Base-by-base conservation (phyloP, 2,329 filamentous ascomycete genomes). In the Botrytis paeoniae region DNA sequence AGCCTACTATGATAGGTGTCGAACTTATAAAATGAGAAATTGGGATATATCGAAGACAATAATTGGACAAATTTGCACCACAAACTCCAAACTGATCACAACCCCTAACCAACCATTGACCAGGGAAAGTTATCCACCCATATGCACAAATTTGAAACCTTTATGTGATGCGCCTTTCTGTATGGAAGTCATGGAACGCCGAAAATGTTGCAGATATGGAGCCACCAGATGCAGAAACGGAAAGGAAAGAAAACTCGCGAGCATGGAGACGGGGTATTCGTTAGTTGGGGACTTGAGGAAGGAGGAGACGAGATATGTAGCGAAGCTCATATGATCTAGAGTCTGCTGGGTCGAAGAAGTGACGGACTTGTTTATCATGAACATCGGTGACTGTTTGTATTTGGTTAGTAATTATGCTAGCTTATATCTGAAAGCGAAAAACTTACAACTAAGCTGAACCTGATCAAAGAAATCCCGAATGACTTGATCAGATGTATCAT, bases 391-490 rank as follows among this genome's bases (percentile, higher is more conserved):
- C 80, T 81, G 37, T n/a, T 29, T 10, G 14, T 10, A 43, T 22
- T 20, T 14, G 61, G 51, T 78, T 74, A 79, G 75, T 37, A 32
- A 32, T 54, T 32, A 35, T 32, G 48, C 22, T 18, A 37, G 14
- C 20, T 4, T 20, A 25, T 18, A 39, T n/a, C n/a, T 45, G 25
- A 32, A 14, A 29, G 18, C 12, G 22, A 35, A 16, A 32, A 57
- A 84, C 88, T 83, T 82, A 90, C 89, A 88, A 72, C 86, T 87
- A 1, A 91, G 81, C 73, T 87, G 85, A 48, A 91, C 81, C 43
- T 83, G 82, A 68, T 87, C 82, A 77, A 90, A 91, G 75, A 88
- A 91, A 37, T 82, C 81, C 48, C 81, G 80, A 41, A 88, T 80
- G 1, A 81, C 79, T 14, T 84, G 83, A 62, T 84, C 81, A 35